Evolutionary conservation across 2,329 filamentous ascomycete species (phyloP), one percentile per base, ranked within the genome.

Genomic region (Coniochaeta prunicola): DNA sequence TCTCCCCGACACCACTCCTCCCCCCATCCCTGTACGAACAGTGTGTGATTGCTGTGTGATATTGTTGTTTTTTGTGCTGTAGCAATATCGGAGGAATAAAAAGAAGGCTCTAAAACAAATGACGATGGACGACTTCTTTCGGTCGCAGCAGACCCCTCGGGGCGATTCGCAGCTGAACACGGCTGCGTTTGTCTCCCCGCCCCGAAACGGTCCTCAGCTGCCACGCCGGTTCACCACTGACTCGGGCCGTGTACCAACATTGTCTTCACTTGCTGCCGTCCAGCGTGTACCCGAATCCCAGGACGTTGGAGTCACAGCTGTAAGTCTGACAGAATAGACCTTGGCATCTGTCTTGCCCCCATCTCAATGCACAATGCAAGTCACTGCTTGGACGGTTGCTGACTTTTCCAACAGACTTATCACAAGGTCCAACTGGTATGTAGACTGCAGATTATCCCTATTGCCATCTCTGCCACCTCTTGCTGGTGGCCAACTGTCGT

Each of bases 191-290:
- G 86, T 87, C 68, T 88, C 89, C 68, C 87, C 90, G 69, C 84
- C 85, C 66, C 86, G 90, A 71, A 88, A 88, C 73, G 82, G 63
- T 19, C 61, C 65, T 53, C 58, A 65, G 57, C 80, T 97, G 71
- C 91, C 92, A 74, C 88, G 93, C 69, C 89, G 93, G 70, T 97
- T 97, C 76, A 97, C 93, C 63, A 94, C 92, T 59, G 96, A 96
- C 76, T 87, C 90, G 76, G 82, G 91, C 75, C 83, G 92, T 81
- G 79, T 93, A 75, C 88, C 89, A 73, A 91, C 89, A 71, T 78
- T 90, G 74, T 84, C 81, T 59, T 82, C 84, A 62, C 76, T 92
- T 70, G 80, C 81, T 40, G 72, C 76, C 13, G 21, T 30, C 53
- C 77, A 77, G 66, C 79, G 80, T 62, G 72, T 70, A 38, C 74